Evolutionary conservation across 2,329 filamentous ascomycete genomes (phyloP).

Genomic region (Zymoseptoria passerinii): DNA sequence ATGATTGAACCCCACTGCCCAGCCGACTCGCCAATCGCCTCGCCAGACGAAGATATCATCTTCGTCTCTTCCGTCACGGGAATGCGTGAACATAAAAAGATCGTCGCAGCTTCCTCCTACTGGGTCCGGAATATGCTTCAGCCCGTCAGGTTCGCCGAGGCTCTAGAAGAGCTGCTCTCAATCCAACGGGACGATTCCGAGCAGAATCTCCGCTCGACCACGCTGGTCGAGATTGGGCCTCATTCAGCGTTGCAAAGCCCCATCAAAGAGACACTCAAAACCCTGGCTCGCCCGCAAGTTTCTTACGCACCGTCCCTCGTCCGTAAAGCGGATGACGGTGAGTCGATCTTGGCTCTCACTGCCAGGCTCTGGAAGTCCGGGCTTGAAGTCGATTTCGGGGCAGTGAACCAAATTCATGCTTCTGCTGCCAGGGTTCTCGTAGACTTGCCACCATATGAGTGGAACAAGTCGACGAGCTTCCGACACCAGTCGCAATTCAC

Average conservation of each 20-base stretch:
- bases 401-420: too few species aligned
- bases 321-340: too few species aligned
- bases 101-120: constrained; percentile 23
- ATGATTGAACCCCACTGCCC: not conserved
- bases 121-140: constrained; percentile 40
- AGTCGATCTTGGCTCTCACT: too few species aligned
- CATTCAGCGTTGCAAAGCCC: constrained; percentile 3
- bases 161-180: constrained; percentile 19
- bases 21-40: too few species aligned
- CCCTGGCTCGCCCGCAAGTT: too few species aligned
- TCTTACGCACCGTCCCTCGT: too few species aligned
- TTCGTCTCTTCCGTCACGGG: not conserved
- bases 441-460: too few species aligned
- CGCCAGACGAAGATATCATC: not conserved
- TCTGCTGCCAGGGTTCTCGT: too few species aligned
- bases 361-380: too few species aligned
- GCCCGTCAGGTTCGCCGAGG: constrained; percentile 38
- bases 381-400: too few species aligned
- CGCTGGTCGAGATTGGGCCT: constrained; percentile 4
- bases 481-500: too few species aligned
- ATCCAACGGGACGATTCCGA: not conserved
- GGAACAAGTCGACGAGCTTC: too few species aligned
- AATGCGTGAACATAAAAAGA: not conserved
- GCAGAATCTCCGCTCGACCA: not conserved
- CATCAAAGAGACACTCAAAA: not conserved